Evolutionary conservation across 768 basidiomycete species (phyloP), one percentile per base, ranked within the genome.

Genomic region (Leucocoprinus birnbaumii): DNA sequence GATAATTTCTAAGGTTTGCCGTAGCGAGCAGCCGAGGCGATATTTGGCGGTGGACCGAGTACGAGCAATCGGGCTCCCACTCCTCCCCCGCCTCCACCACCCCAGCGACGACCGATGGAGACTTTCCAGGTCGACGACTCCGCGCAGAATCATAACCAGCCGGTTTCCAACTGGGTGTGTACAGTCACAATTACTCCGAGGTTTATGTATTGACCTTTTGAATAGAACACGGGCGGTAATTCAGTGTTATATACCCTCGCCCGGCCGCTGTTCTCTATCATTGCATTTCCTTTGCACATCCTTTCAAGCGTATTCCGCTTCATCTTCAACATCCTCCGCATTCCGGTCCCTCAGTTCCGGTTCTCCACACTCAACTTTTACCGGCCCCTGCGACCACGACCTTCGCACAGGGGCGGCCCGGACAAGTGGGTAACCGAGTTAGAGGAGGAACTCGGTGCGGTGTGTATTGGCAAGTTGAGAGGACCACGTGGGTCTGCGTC

Each of bases 391-490:
- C 68, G 73, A 9, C 61, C 74, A 43, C 68, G 73, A 47, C 68
- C 69, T 43, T 52, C 68, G 26, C 63, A 67, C 55, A 70, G 81
- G n/a, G 75, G 80, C 14, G 86, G 83, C 0, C 78, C 83, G 0
- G 91, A 91, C 58, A 76, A 85, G 24, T 93, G 90, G 87, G 76
- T 95, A 16, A 79, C 85, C 19, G 82, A 86, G 26, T 76, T 94
- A 3, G 91, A 95, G 66, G 90, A 93, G 56, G 89, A 91, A 65
- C 92, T 91, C 0, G 91, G 91, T 3, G 90, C 89, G 0, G 70
- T 85, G 14, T 83, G 76, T 53, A 72, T 86, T 42, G 79, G 79
- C 46, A 73, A 76, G 19, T 62, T 68, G n/a, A 69, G 64, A 21
- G 66, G 57, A 19, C 41, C 70, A 9, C 58, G 65, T 10, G 69